Evolutionary conservation across 1,139 yeast species (phyloP), one percentile per base, ranked within the genome.

Genomic region (Yamadazyma taylorii): DNA sequence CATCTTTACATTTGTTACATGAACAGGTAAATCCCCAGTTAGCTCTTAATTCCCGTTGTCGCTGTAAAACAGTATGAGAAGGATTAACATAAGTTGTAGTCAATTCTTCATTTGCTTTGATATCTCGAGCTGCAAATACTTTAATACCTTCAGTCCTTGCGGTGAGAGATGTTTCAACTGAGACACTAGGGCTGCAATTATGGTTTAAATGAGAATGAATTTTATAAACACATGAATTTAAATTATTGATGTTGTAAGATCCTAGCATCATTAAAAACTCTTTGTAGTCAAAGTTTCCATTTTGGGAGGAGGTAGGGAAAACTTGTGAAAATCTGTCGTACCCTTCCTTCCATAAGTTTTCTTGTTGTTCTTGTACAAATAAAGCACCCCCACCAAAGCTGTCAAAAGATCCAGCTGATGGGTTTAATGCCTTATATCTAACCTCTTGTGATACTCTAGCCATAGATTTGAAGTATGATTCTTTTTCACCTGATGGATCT

Each of bases 1-100:
- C 95, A 5, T 62, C 63, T 49, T 75, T 73, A 59, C 96, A 87
- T 44, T 83, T 76, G 8, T 58, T 48, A 56, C 96, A 87, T 17
- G 57, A 62, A 58, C 96, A 87, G n/a, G 74, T 52, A 56, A 87
- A 87, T 4, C 95, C 95, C 88, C 89, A 87, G 50, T 84, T 81
- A n/a, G 80, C 79, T 39, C 90, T 64, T 35, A 87, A 63, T 45
- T 77, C 81, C 43, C 85, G 61, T 51, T 79, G 81, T 47, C 96
- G 75, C 46, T 80, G 79, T 32, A 71, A 75, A 6, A 81, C 76
- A 3, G 79, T 77, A 51, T 78, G 81, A 8, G 66, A 58, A 2
- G 90, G 87, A 48, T 84, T 79, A 2, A 86, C 87, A 50, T 87
- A 87, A 2, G 85, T 71, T 1, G 86, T 79, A 0, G 78, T 66